Evolutionary conservation across 768 basidiomycete genomes (phyloP).

Genomic region (Lactarius hengduanensis): DNA sequence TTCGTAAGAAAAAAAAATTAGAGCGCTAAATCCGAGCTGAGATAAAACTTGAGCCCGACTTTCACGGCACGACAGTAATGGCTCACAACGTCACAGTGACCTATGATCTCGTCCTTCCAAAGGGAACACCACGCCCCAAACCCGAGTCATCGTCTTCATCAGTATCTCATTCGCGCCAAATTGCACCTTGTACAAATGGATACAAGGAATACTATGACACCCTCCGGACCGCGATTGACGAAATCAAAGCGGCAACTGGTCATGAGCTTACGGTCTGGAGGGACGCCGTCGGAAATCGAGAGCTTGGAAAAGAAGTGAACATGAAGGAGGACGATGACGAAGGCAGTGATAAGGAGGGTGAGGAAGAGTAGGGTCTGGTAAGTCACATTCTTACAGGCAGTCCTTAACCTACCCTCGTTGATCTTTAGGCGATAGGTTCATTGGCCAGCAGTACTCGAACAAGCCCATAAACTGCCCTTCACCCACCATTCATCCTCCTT

Average conservation of each 20-base stretch:
- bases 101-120: conserved; percentile 47
- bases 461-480: background rate
- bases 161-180: conserved; percentile 31
- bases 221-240: conserved; percentile 48
- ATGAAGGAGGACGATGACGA: conserved; percentile 48
- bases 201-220: conserved; percentile 49
- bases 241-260: conserved; percentile 56
- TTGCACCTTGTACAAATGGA: conserved; percentile 23
- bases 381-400: background rate
- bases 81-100: conserved; percentile 38
- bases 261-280: conserved; percentile 73
- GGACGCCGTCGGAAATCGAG: conserved; percentile 65
- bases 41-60: background rate
- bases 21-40: background rate
- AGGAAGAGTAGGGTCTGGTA: conserved; percentile 8
- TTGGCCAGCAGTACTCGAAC: background rate
- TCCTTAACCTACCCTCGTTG: background rate
- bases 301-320: conserved; percentile 57
- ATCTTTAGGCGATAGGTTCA: background rate
- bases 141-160: conserved; percentile 28
- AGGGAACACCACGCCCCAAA: conserved; percentile 29
- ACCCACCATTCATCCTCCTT: background rate
- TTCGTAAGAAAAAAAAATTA: background rate
- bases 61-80: conserved; percentile 10
- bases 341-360: conserved; percentile 42